A percentile compares a stretch with the other conserved stretches of the same genome.
Evolutionary conservation across 352 stramenopile genomes (phyloP).

Genomic region (Pythium phragmiticola): DNA sequence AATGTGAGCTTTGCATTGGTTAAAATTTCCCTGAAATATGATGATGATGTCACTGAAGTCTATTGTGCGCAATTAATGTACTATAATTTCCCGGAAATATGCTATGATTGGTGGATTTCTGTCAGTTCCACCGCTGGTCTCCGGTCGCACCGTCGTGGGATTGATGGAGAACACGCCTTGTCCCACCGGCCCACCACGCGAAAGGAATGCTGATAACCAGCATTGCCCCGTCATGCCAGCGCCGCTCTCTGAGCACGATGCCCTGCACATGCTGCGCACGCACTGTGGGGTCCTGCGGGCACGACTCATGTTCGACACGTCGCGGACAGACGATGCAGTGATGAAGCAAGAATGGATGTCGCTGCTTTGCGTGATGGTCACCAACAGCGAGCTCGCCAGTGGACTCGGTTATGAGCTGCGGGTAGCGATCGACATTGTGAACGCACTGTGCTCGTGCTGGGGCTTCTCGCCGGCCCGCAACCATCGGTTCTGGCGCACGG

Average conservation of each 20-base stretch:
- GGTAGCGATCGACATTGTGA: constrained; percentile 10
- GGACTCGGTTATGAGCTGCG: constrained; percentile 9
- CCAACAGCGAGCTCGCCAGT: neutral
- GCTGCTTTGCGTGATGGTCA: constrained; percentile 1
- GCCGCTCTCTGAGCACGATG: neutral
- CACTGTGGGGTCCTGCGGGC: constrained; percentile 7
- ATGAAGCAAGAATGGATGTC: constrained; percentile 10
- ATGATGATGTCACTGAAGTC: too few species aligned
- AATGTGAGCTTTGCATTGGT: too few species aligned
- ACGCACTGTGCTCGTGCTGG: constrained; percentile 7
- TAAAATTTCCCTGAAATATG: too few species aligned
- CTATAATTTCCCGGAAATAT: too few species aligned
- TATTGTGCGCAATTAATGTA: too few species aligned
- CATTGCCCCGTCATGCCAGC: neutral
- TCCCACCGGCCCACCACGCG: neutral
- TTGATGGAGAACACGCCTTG: constrained; percentile 2
- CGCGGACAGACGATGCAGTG: neutral
- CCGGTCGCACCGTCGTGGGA: too few species aligned
- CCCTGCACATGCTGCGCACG: neutral
- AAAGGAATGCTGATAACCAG: too few species aligned
- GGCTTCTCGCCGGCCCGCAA: constrained; percentile 8
- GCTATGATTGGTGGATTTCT: too few species aligned
- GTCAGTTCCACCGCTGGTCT: too few species aligned
- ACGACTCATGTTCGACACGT: constrained; percentile 8
- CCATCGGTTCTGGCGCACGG: constrained; percentile 6